Percentiles rank a stretch among this genome's conserved stretches.
These are phyloP conservation scores for Heliocybe sulcata DNA, from an alignment of 1,284 basidiomycete genomes.

Conservation along the genomic window DNA sequence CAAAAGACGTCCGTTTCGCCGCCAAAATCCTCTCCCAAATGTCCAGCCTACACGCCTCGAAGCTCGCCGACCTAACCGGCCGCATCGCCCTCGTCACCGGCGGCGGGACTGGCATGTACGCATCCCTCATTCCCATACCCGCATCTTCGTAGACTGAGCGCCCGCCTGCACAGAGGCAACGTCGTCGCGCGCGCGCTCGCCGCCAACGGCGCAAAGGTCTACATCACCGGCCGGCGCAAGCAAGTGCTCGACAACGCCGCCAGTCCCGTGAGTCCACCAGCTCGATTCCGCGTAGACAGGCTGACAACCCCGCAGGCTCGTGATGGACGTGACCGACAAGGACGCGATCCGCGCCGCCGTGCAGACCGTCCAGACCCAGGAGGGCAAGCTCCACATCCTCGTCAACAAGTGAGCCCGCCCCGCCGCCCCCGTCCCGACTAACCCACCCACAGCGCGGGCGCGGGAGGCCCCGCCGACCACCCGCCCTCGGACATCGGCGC, in stretches of 20 bases:
- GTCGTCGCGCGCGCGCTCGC: constrained; percentile 73
- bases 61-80: constrained; percentile 51
- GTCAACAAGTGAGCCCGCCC: constrained; percentile 62
- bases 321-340: constrained; percentile 67
- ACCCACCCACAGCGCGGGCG: constrained; percentile 51
- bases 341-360: constrained; percentile 54
- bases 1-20: no score
- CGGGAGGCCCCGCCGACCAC: constrained; percentile 54
- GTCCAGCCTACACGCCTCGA: no score
- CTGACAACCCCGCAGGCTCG: constrained; percentile 33
- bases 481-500: constrained; percentile 52
- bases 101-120: constrained; percentile 80
- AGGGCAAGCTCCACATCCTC: constrained; percentile 70
- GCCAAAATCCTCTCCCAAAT: no score
- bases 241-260: constrained; percentile 54
- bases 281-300: background rate
- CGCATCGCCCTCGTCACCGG: constrained; percentile 72
- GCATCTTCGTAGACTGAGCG: no score
- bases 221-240: constrained; percentile 64
- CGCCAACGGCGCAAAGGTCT: constrained; percentile 75
- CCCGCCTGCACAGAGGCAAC: no score
- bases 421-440: constrained; percentile 6
- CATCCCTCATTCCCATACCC: no score
- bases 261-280: constrained; percentile 41
- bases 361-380: constrained; percentile 44